Conservation (phyloP, 2,329 filamentous ascomycete genomes). For the Biscogniauxia marginata region DNA sequence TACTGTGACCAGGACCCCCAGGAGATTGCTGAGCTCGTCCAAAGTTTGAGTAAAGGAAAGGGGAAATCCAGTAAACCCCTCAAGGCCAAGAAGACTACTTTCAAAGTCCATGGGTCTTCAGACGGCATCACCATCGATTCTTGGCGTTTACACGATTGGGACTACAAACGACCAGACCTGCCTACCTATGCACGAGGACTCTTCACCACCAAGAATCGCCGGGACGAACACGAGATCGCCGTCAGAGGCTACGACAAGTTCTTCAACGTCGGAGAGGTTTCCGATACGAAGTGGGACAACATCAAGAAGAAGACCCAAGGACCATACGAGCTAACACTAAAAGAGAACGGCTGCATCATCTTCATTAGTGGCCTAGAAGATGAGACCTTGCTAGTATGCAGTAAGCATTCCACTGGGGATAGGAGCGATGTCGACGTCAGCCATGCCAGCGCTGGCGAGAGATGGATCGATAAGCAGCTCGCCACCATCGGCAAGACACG, state of each 20-base stretch:
- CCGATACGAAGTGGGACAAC: slow-evolving; percentile 77
- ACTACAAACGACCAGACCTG: slow-evolving; percentile 84
- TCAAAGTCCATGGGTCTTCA: slow-evolving; percentile 61
- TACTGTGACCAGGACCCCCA: slow-evolving; percentile 68
- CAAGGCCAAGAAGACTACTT: slow-evolving; percentile 79
- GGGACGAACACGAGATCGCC: slow-evolving; percentile 72
- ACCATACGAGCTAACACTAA: slow-evolving; percentile 93
- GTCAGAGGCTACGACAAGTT: slow-evolving; percentile 97
- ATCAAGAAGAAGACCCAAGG: slow-evolving; percentile 74
- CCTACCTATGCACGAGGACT: slow-evolving; percentile 92
- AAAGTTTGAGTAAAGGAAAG: slow-evolving; percentile 59
- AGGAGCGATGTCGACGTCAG: slow-evolving; percentile 70
- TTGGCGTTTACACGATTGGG: slow-evolving; percentile 92
- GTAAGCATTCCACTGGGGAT: slow-evolving; percentile 92
- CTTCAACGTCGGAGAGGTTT: slow-evolving; percentile 87
- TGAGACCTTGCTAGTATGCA: slow-evolving; percentile 89
- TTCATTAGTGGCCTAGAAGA: slow-evolving; percentile 92
- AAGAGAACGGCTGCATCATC: slow-evolving; percentile 99
- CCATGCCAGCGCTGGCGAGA: slow-evolving; percentile 82
- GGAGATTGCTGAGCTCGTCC: slow-evolving; percentile 65
- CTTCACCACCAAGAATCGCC: slow-evolving; percentile 74
- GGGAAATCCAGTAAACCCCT: slow-evolving; percentile 59
- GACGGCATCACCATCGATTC: slow-evolving; percentile 74
- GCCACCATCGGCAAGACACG: slow-evolving; percentile 73
- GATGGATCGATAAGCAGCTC: slow-evolving; percentile 79